phyloP scores from a whole-genome alignment of 495 filamentous ascomycete species.

The Jackrogersella minutella region DNA sequence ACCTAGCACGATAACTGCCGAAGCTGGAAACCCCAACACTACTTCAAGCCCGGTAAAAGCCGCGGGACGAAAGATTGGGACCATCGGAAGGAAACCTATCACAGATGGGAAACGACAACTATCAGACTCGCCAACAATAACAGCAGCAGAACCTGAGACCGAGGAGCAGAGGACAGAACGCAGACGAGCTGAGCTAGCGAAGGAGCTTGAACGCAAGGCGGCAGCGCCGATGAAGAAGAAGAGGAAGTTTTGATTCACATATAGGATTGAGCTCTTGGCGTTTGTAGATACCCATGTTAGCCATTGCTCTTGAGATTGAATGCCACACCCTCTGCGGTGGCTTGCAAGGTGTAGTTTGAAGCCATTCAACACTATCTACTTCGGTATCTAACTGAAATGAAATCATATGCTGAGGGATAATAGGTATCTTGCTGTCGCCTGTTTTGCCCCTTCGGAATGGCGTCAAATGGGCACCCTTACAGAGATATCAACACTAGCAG shows the following conservation, averaged over 20 bases:
- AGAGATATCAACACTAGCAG: background rate
- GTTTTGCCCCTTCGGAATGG: background rate
- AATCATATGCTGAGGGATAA: background rate
- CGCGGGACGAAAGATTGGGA: constrained; percentile 41
- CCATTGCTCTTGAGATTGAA: constrained; percentile 8
- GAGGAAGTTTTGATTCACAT: constrained; percentile 61
- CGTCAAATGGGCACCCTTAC: background rate
- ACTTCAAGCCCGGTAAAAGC: constrained; percentile 37
- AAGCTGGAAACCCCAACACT: constrained; percentile 24
- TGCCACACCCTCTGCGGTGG: background rate
- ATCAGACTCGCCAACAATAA: constrained; percentile 14
- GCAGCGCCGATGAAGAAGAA: constrained; percentile 73
- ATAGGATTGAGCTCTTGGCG: background rate
- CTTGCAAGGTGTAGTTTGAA: background rate
- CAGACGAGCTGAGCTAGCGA: constrained; percentile 69
- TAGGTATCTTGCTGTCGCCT: background rate
- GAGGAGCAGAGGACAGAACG: constrained; percentile 65
- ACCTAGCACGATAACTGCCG: constrained; percentile 32
- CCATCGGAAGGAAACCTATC: constrained; percentile 45
- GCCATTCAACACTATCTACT: background rate
- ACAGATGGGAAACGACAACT: constrained; percentile 32
- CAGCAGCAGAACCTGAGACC: constrained; percentile 32
- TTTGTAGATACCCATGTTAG: constrained; percentile 32
- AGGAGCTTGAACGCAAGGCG: constrained; percentile 69
- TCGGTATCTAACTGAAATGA: background rate